Base-by-base conservation (phyloP, 1,139 yeast species). In the Pichia sp. region DNA sequence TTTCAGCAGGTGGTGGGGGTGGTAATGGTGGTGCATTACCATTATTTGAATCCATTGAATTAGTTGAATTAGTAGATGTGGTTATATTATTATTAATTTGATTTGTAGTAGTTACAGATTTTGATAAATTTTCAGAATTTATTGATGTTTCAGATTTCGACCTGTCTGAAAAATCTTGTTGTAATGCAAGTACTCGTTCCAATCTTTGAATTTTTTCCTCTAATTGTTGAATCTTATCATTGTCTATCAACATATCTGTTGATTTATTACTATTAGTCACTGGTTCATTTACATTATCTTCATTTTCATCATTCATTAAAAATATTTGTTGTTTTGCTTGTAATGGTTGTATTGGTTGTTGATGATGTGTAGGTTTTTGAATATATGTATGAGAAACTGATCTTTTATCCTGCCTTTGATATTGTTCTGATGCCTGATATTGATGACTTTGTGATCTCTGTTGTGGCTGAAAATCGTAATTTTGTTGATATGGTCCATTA, bases 181-280 rank as follows among this genome's bases (percentile, higher is more conserved):
- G 62, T 44, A 56, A 43, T n/a, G 59, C 59, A 34, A 63, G 53
- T 39, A 59, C 61, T 34, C 54, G 55, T 48, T 64, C 67, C 27
- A 66, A 52, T 33, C 59, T 58, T 39, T 63, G 64, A 19, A 66
- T 62, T 48, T 66, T 65, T 31, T 63, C 68, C 44, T 66, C 68
- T 18, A 66, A 53, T 28, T 51, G 53, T 44, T 58, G 58, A 39
- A 66, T 64, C 43, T 65, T 54, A 10, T 58, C 59, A 39, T 54
- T 57, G 3, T 54, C 57, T 16, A 41, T 28, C 16, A 25, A n/a
- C 25, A 27, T 10, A 30, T 30, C 39, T 22, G 31, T 9, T n/a
- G 41, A 36, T 36, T 36, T 36, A 18, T 14, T 34, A 34, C 8
- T 10, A 34, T 34, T n/a, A 31, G 2, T 14, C 9, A 8, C 34